Evolutionary conservation across 2,329 filamentous ascomycete genomes (phyloP).

Genomic region (Colletotrichum sp.): DNA sequence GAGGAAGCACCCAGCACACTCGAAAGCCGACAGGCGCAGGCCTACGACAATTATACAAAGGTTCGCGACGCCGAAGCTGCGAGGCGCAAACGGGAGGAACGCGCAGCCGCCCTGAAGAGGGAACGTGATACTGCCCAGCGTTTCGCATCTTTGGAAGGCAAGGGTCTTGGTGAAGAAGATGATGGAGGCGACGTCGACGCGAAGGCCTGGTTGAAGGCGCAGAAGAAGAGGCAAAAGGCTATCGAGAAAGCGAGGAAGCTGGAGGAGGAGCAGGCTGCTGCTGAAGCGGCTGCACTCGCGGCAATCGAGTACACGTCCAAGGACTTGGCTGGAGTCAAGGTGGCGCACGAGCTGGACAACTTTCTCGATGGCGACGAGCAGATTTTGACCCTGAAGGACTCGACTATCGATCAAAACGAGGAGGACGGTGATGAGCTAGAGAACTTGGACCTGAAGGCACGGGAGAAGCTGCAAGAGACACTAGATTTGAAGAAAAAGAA

Average conservation of each 20-base stretch:
- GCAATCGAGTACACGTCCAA: constrained; percentile 78
- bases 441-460: constrained; percentile 73
- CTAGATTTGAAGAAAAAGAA: constrained; percentile 90
- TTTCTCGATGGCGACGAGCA: constrained; percentile 88
- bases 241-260: constrained; percentile 76
- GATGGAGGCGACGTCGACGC: constrained; percentile 74
- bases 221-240: constrained; percentile 94
- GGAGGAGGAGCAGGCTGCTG: constrained; percentile 80
- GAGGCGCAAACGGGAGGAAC: constrained; percentile 80
- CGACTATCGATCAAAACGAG: constrained; percentile 81
- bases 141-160: constrained; percentile 77
- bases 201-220: constrained; percentile 83
- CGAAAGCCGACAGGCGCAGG: constrained; percentile 77
- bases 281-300: constrained; percentile 69
- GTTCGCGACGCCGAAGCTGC: constrained; percentile 73
- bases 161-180: constrained; percentile 79
- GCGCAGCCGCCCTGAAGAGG: constrained; percentile 83
- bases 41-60: constrained; percentile 75
- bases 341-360: constrained; percentile 83
- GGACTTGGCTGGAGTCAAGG: constrained; percentile 88
- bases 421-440: constrained; percentile 92
- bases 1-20: constrained; percentile 82
- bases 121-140: constrained; percentile 85
- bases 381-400: constrained; percentile 92
- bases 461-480: constrained; percentile 75